Evolutionary conservation across 371 early-diverging fungal species (phyloP), one percentile per base, ranked within the genome.

Genomic region (Zychaea mexicana): DNA sequence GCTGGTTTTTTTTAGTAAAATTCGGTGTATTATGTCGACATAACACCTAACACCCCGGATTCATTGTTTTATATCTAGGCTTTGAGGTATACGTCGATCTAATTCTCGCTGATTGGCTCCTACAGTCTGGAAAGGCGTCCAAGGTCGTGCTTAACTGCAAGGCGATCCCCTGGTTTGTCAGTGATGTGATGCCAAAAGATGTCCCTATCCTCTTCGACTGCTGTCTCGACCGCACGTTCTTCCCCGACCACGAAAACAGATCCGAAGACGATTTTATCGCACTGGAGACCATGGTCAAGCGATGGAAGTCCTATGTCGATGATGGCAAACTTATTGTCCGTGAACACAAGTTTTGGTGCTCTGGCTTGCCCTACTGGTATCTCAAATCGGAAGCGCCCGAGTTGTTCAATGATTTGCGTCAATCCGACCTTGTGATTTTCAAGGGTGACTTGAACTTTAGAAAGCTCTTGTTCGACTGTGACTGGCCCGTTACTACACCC

Each of bases 401-500:
- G 5, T 72, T 95, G 6, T 93, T 83, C 72, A 58, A 71, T 1
- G 81, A 87, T 30, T 70, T 88, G 70, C 54, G 83, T 13, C 67
- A 79, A 27, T 78, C 92, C 3, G 80, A 86, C 24, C 61, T 95
- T 24, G 79, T 93, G 33, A 83, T 98, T 17, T 97, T 94, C 72
- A 98, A 98, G 74, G 98, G 98, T 31, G 98, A 98, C 68, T 71
- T 98, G 67, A 98, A 98, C 81, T 98, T 92, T 74, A 86, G 98
- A 62, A 98, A 98, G 71, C 79, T 96, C 19, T 88, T 92, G 4
- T 93, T 92, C 76, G 96, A 96, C 67, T 90, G 91, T 70, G 79
- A 88, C 28, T 97, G 95, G 94, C 86, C 88, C 0, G 77, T 85
- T 0, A 87, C 89, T 0, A 95, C 94, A 2, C 85, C 93, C 2